phyloP scores from a whole-genome alignment of 2,329 filamentous ascomycete genomes.

The Sphaerulina musiva region DNA sequence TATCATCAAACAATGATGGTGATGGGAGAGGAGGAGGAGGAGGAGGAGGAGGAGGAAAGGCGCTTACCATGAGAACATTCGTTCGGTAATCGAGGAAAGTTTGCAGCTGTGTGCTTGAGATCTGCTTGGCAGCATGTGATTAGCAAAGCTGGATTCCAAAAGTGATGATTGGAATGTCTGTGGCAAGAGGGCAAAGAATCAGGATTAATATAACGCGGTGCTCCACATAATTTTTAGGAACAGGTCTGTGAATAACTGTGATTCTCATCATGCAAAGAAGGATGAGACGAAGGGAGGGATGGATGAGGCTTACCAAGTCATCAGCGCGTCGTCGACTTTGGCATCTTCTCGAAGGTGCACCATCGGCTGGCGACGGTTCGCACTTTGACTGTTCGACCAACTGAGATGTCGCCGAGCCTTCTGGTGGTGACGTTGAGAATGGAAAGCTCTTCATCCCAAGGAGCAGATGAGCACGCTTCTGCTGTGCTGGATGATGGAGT shows the following conservation, averaged over 20 bases:
- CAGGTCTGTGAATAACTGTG: conserved; percentile 29
- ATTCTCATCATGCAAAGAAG: conserved; percentile 22
- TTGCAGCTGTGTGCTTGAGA: not conserved
- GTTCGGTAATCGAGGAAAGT: not conserved
- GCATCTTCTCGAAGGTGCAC: conserved; percentile 33
- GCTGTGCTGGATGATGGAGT: not conserved
- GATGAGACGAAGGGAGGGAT: not conserved
- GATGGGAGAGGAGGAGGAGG: no score
- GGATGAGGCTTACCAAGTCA: not conserved
- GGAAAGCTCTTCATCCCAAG: conserved; percentile 43
- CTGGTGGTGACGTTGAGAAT: conserved; percentile 45
- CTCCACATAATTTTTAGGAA: conserved; percentile 27
- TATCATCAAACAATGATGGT: conserved; percentile 14
- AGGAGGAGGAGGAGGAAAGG: no score
- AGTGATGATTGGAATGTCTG: not conserved
- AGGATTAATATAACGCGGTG: conserved; percentile 12
- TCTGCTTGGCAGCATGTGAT: not conserved
- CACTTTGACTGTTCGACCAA: conserved; percentile 43
- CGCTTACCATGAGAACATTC: no score
- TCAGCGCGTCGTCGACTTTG: not conserved
- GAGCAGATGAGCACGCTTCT: conserved; percentile 2
- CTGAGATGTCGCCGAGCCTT: conserved; percentile 35
- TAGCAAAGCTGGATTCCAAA: not conserved
- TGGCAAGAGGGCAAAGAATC: not conserved
- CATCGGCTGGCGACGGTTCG: conserved; percentile 41